A percentile compares a stretch with the other conserved stretches of the same genome.
Conservation (phyloP, 192 early-diverging fungal genomes). For the Helicostylum pulchrum region DNA sequence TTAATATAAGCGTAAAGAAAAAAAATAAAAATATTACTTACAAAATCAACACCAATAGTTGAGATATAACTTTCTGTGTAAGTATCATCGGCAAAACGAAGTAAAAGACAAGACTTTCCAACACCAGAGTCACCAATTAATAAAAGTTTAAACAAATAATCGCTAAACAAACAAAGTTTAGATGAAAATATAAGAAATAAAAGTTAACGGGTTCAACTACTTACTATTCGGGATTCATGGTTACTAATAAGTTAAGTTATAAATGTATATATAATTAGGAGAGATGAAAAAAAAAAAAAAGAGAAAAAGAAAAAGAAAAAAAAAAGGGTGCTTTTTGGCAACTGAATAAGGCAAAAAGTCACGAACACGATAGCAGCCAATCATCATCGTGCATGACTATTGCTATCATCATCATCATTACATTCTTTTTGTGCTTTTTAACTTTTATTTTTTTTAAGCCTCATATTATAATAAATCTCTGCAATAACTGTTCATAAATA, state of each 20-base stretch:
- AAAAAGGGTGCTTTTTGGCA: not conserved
- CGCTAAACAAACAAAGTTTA: constrained; percentile 54
- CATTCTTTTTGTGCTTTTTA: too few relatives aligned
- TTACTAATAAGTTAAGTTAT: not conserved
- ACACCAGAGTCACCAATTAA: constrained; percentile 98
- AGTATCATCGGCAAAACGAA: constrained; percentile 97
- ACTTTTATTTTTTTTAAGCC: too few relatives aligned
- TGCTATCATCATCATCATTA: not conserved
- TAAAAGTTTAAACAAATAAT: constrained; percentile 97
- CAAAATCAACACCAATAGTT: constrained; percentile 98
- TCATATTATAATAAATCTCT: too few relatives aligned
- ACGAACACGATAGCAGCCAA: constrained; percentile 5
- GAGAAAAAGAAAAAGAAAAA: not conserved
- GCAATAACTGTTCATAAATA: too few relatives aligned
- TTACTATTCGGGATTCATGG: constrained; percentile 21
- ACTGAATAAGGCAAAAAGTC: constrained; percentile 1
- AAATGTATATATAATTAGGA: not conserved
- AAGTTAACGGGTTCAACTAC: not conserved
- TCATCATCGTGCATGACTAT: not conserved
- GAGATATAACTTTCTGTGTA: constrained; percentile 98
- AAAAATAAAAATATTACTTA: constrained; percentile 41
- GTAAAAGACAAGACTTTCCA: constrained; percentile 94
- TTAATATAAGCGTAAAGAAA: not conserved
- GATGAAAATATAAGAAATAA: not conserved
- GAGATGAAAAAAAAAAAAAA: not conserved